These are phyloP conservation scores for Salvia rosmarinus DNA, from an alignment of 257 asterid genomes.

Conservation along the genomic window DNA sequence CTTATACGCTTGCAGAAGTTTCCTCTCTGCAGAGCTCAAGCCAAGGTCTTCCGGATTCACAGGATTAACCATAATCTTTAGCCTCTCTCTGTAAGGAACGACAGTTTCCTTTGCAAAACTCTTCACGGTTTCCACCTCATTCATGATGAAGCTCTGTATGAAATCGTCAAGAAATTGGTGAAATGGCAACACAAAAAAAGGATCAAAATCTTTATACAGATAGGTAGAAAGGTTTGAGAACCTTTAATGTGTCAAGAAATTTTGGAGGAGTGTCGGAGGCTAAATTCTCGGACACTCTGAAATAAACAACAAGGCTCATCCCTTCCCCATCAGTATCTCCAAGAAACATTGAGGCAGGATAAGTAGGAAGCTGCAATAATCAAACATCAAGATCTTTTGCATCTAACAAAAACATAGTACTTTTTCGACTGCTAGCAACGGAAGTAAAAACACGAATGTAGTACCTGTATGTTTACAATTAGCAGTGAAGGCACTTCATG, in stretches of 20 bases:
- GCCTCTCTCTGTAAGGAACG: constrained; percentile 79
- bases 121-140: constrained; percentile 67
- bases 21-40: constrained; percentile 75
- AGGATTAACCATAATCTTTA: constrained; percentile 78
- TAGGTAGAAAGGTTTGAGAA: constrained; percentile 23
- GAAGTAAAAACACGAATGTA: neutral
- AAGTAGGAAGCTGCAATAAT: constrained; percentile 69
- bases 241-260: constrained; percentile 70
- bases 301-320: constrained; percentile 78
- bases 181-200: neutral
- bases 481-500: constrained; percentile 68
- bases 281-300: constrained; percentile 66
- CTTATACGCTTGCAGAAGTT: constrained; percentile 78
- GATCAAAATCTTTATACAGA: neutral
- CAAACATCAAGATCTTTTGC: constrained; percentile 15
- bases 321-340: constrained; percentile 91
- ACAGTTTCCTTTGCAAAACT: constrained; percentile 65
- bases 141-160: constrained; percentile 59
- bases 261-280: constrained; percentile 50
- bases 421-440: neutral
- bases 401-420: neutral
- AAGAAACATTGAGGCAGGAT: constrained; percentile 77
- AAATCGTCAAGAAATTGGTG: constrained; percentile 11
- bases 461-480: constrained; percentile 80
- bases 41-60: constrained; percentile 79